Evolutionary conservation across 192 early-diverging fungal genomes (phyloP).

Genomic region (Thamnidium elegans): DNA sequence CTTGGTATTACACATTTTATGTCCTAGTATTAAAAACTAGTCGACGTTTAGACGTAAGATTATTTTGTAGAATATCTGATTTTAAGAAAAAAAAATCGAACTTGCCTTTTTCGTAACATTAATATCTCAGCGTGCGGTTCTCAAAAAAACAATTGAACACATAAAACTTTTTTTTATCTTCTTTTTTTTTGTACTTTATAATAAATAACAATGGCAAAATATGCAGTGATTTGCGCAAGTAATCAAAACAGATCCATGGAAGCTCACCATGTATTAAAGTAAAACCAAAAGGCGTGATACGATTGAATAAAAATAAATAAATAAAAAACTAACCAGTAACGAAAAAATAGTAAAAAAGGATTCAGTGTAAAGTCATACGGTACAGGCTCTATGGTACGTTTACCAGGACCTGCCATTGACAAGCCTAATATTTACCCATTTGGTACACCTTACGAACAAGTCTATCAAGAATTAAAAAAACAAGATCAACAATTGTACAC

Average conservation of each 20-base stretch:
- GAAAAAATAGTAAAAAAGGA: slow-evolving; percentile 52
- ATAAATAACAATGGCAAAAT: slow-evolving; percentile 59
- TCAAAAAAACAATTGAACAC: no score
- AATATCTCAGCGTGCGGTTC: no score
- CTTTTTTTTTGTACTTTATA: neutral
- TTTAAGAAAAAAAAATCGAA: no score
- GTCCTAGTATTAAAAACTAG: no score
- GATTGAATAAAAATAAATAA: neutral
- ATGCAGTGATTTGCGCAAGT: slow-evolving; percentile 94
- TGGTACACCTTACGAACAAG: slow-evolving; percentile 89
- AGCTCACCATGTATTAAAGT: slow-evolving; percentile 62
- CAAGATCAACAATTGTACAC: slow-evolving; percentile 76
- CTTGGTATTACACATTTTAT: no score
- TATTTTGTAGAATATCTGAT: no score
- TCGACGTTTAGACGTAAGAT: no score
- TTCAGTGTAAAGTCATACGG: slow-evolving; percentile 88
- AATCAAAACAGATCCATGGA: slow-evolving; percentile 99
- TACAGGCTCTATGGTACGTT: slow-evolving; percentile 84
- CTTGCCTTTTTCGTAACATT: no score
- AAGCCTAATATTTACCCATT: slow-evolving; percentile 92
- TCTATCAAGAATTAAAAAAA: slow-evolving; percentile 73
- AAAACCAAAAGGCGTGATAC: neutral
- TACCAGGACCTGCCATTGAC: slow-evolving; percentile 83
- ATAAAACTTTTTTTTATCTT: neutral
- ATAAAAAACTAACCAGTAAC: slow-evolving; percentile 23